Base-by-base conservation (phyloP, 257 asterid genomes). In the Rehmannia glutinosa region DNA sequence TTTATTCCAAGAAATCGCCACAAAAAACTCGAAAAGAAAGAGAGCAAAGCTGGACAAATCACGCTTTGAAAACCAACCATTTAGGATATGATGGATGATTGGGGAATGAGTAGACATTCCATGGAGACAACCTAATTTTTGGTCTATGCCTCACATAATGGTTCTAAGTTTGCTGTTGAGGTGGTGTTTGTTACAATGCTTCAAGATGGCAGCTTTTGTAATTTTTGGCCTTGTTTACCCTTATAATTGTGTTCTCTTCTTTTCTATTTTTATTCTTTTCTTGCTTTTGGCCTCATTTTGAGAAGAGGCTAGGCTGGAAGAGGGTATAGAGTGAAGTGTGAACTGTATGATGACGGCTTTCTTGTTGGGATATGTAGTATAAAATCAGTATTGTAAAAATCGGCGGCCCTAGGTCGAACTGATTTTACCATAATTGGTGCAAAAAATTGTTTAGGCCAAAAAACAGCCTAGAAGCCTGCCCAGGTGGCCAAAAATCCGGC, bases 1-100 rank as follows among this genome's bases (percentile, higher is more conserved):
- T 75, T 78, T 80, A 46, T 94, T 94, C 76, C 98, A 94, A 83
- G 91, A 85, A 74, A 12, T 84, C 17, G 88, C 97, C 15, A 70
- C 75, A 30, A 74, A 65, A 38, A 87, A 77, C 42, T 72, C 76
- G 0, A 80, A 81, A 64, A 6, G 63, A 24, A 85, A 88, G 78
- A 79, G 70, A 69, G 73, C 77, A 0, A 85, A 82, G 77, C 70
- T 77, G 63, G 76, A 82, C 55, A 72, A 23, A 50, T 24, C 11
- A 23, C 7, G 3, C n/a, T 74, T 65, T 1, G 76, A 76, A 33
- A 81, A 80, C 84, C 84, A 76, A 32, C 95, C 88, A 20, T 82
- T 80, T 66, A 86, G 91, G 88, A 85, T 90, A 82, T 73, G 75
- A 81, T 64, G 62, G 55, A 57, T 6, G 13, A 11, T 36, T 47